Conservation (phyloP, 192 early-diverging fungal genomes). For the Linnemannia exigua region DNA sequence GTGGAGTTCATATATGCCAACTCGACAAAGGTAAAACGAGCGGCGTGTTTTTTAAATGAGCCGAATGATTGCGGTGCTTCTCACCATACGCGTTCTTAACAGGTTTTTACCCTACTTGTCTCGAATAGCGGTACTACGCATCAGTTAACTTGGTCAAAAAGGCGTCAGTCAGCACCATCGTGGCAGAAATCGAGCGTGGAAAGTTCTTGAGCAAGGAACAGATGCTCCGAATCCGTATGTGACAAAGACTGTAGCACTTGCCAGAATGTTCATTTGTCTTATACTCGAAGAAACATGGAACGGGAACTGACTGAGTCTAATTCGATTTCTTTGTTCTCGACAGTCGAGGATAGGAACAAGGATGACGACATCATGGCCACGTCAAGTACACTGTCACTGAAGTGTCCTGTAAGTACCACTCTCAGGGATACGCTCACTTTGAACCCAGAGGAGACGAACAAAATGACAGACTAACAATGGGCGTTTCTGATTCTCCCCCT, state of each 20-base stretch:
- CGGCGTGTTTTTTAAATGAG: not conserved
- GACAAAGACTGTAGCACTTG: not conserved
- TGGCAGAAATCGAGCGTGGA: slow-evolving; percentile 57
- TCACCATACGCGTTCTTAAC: not conserved
- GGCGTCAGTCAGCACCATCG: slow-evolving; percentile 55
- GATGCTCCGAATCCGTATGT: slow-evolving; percentile 61
- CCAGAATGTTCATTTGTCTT: not conserved
- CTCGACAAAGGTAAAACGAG: slow-evolving; percentile 59
- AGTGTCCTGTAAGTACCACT: slow-evolving; percentile 73
- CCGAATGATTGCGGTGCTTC: not conserved
- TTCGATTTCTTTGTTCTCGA: not conserved
- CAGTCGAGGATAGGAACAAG: slow-evolving; percentile 59
- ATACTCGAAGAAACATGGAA: not conserved
- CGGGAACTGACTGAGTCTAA: not conserved
- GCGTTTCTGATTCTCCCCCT: not conserved
- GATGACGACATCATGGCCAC: slow-evolving; percentile 78
- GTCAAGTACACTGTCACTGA: slow-evolving; percentile 76
- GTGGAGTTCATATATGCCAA: slow-evolving; percentile 70
- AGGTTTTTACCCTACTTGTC: not conserved
- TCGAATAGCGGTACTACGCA: slow-evolving; percentile 56
- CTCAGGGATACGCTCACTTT: not conserved
- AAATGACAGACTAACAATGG: not conserved
- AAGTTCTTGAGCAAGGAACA: slow-evolving; percentile 61
- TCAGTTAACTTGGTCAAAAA: slow-evolving; percentile 61
- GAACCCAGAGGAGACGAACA: not conserved